Percentiles rank a stretch among this genome's conserved stretches.
These are phyloP conservation scores for Rhodamnia argentea DNA, from an alignment of 345 rosid species.

Conservation along the genomic window DNA sequence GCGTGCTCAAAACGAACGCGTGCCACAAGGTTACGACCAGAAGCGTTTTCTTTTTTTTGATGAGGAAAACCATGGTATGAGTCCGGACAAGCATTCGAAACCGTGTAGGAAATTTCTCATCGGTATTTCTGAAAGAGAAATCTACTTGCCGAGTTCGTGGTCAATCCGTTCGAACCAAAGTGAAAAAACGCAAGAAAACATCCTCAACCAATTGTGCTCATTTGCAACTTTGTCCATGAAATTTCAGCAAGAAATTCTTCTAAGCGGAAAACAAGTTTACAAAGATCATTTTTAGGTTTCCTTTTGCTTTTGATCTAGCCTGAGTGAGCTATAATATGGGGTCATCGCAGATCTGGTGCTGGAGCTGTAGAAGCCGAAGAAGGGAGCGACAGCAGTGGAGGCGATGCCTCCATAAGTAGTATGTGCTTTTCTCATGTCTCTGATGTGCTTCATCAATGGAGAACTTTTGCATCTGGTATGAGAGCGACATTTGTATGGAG, in stretches of 20 bases:
- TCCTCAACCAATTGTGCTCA: not conserved
- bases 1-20: not conserved
- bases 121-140: not conserved
- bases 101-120: not conserved
- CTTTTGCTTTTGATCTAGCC: not conserved
- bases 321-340: not conserved
- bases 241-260: not conserved
- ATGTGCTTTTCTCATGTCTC: not conserved
- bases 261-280: not conserved
- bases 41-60: not conserved
- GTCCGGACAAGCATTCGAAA: not conserved
- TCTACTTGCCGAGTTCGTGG: not conserved
- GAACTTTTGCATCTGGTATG: not conserved
- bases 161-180: not conserved
- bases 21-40: not conserved
- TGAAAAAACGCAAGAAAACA: not conserved
- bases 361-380: conserved; percentile 47
- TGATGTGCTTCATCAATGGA: not conserved
- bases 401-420: not conserved
- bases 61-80: not conserved
- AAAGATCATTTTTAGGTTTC: not conserved
- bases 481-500: not conserved
- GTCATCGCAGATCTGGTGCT: conserved; percentile 50
- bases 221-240: not conserved
- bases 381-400: not conserved